These are phyloP conservation scores for Pseudozyma hubeiensis DNA, from an alignment of 1,284 basidiomycete genomes.

Conservation along the genomic window DNA sequence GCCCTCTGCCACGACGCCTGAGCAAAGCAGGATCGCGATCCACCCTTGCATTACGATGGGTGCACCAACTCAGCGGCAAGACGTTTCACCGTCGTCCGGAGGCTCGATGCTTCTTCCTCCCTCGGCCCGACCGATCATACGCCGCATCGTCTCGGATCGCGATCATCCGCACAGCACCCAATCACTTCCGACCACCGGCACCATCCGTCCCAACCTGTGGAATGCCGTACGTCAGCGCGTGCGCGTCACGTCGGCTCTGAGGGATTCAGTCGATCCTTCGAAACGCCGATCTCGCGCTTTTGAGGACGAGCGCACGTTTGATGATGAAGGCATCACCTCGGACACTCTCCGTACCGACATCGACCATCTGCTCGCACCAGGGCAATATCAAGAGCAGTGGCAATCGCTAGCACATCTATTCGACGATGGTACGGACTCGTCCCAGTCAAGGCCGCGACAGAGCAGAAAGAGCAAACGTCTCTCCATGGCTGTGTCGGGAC, in stretches of 20 bases:
- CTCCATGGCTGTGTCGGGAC: constrained; percentile 2
- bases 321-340: constrained; percentile 55
- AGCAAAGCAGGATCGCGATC: neutral
- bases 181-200: constrained; percentile 33
- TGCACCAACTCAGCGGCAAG: neutral
- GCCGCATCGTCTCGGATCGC: constrained; percentile 38
- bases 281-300: constrained; percentile 35
- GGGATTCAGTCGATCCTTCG: constrained; percentile 2
- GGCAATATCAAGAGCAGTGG: constrained; percentile 58
- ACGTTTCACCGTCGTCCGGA: constrained; percentile 5
- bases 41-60: constrained; percentile 4
- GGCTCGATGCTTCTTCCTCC: constrained; percentile 32
- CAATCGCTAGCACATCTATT: constrained; percentile 57
- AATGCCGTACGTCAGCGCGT: constrained; percentile 45
- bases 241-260: constrained; percentile 39
- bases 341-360: constrained; percentile 44
- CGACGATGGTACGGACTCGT: constrained; percentile 20
- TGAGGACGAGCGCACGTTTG: constrained; percentile 43
- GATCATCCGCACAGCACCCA: constrained; percentile 39
- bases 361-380: constrained; percentile 31
- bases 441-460: constrained; percentile 10
- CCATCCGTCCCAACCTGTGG: constrained; percentile 34
- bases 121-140: constrained; percentile 30
- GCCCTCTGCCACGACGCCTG: neutral
- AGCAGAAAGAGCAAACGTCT: constrained; percentile 32